Base-by-base conservation (phyloP, 345 rosid species). In the Euphorbia lathyris region DNA sequence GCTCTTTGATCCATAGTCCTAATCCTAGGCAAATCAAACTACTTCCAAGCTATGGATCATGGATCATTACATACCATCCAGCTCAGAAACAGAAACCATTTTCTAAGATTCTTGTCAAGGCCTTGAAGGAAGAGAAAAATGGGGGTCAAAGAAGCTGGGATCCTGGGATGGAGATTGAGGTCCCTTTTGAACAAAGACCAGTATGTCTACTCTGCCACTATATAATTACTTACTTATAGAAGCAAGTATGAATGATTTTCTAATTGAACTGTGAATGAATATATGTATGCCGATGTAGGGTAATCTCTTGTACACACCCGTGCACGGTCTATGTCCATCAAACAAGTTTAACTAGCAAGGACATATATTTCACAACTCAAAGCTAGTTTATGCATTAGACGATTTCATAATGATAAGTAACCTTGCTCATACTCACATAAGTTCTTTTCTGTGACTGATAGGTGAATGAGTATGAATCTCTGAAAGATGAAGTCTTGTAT, bases 171-270 rank as follows among this genome's bases (percentile, higher is more conserved):
- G 98, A 94, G 79, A 87, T 88, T 53, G 83, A 80, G 75, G 97
- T 94, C 68, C 98, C 97, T 38, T 90, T 83, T 22, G 98, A 94
- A 72, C 97, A 94, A 83, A 83, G 97, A 61, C 97, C 97, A 71
- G 98, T 90, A 73, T 58, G 90, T 83, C 52, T 30, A 30, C 63
- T 63, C 65, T 52, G 17, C 34, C 23, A 9, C 13, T 5, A 4
- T 29, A 19, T 5, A 38, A 16, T 17, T 5, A 11, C 30, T 10
- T 27, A 25, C 20, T 42, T 14, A 42, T 43, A 16, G 14, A 25
- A 45, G 32, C 10, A 17, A 26, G 30, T 13, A 7, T 45, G 36
- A 34, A 45, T 65, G 20, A 53, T 36, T 66, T 48, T 48, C 58
- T 65, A 26, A 22, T 51, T 4, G 16, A 65, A 23, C 4, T 58